Conservation (phyloP, 306 rosid genomes). For the Delonix regia region DNA sequence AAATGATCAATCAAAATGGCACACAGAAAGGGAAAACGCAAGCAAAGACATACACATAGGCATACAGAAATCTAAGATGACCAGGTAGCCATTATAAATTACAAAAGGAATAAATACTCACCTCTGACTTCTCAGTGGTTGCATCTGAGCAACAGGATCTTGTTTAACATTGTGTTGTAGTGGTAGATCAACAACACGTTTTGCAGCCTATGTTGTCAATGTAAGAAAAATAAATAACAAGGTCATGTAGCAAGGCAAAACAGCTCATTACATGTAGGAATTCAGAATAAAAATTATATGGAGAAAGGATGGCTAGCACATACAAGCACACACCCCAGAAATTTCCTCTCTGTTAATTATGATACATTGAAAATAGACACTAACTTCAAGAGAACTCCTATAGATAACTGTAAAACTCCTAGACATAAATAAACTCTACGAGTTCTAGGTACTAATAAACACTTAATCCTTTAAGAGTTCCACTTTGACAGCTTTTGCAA, state of each 20-base stretch:
- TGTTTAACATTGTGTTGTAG: slow-evolving; percentile 41
- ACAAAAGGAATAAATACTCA: slow-evolving; percentile 33
- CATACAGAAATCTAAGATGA: background rate
- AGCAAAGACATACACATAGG: slow-evolving; percentile 10
- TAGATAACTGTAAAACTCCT: no score
- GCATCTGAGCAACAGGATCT: slow-evolving; percentile 41
- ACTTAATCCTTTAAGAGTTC: no score
- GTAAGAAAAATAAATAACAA: slow-evolving; percentile 14
- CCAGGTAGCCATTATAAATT: background rate
- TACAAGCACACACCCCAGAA: background rate
- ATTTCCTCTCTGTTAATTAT: background rate
- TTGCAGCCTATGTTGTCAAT: slow-evolving; percentile 41
- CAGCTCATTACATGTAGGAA: slow-evolving; percentile 1
- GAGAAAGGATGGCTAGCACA: background rate
- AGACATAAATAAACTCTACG: no score
- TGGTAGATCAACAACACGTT: slow-evolving; percentile 50
- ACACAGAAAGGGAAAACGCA: background rate
- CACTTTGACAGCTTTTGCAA: no score
- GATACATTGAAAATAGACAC: background rate
- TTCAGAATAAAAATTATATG: no score
- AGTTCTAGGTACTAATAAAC: no score
- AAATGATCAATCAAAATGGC: background rate
- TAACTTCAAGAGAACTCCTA: background rate
- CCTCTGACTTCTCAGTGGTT: slow-evolving; percentile 52
- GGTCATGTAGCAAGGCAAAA: slow-evolving; percentile 32